Percentiles rank a stretch among this genome's conserved stretches.
Evolutionary conservation across 352 stramenopile genomes (phyloP).

Genomic region (Globisporangium emineosum): DNA sequence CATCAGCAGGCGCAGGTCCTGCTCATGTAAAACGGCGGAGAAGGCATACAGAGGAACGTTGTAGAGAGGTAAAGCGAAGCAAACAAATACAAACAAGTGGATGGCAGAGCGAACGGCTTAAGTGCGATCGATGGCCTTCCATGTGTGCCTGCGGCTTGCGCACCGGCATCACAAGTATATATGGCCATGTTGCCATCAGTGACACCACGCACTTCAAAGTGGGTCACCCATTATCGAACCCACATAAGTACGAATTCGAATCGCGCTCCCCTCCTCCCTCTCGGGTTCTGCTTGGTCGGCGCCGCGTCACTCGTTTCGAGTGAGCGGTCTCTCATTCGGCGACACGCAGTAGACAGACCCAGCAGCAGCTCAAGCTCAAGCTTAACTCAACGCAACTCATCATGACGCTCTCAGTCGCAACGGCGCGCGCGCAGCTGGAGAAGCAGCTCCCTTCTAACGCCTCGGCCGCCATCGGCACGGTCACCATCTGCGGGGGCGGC

Average conservation of each 20-base stretch:
- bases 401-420: conserved; percentile 82
- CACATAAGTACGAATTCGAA: neutral
- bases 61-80: neutral
- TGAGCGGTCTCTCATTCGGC: neutral
- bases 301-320: neutral
- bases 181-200: neutral
- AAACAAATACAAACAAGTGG: neutral
- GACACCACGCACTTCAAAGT: neutral
- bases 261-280: neutral
- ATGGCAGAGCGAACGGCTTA: no score
- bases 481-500: conserved; percentile 90
- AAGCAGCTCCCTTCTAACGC: conserved; percentile 36
- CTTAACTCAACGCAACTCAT: neutral
- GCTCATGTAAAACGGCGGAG: conserved; percentile 34
- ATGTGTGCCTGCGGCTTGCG: neutral
- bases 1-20: conserved; percentile 68
- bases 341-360: neutral
- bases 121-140: no score
- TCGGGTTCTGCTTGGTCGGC: neutral
- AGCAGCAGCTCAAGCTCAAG: neutral
- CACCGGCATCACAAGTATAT: neutral
- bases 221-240: neutral
- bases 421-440: conserved; percentile 57
- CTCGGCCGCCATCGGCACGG: conserved; percentile 40
- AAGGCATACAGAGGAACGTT: neutral